Evolutionary conservation across 2,329 filamentous ascomycete genomes (phyloP).

Genomic region (Reticulascus tulasneorum): DNA sequence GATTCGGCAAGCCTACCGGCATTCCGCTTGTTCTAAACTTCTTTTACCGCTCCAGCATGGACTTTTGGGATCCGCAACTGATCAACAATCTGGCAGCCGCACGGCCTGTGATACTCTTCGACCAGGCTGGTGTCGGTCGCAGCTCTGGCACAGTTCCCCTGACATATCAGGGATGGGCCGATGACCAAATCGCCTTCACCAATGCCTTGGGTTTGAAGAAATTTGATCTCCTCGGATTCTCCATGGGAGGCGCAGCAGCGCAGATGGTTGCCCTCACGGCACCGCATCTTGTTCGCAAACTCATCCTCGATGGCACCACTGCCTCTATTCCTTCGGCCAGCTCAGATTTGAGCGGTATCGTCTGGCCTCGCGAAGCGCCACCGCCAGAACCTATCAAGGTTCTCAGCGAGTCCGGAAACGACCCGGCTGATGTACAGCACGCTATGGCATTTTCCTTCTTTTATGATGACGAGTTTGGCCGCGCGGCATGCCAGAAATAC

Average conservation of each 20-base stretch:
- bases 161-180: slow-evolving; percentile 6
- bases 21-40: slow-evolving; percentile 5
- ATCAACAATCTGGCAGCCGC: slow-evolving; percentile 2
- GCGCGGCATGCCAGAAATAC: slow-evolving; percentile 1
- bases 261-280: slow-evolving; percentile 4
- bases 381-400: too few species aligned
- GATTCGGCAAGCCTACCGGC: slow-evolving; percentile 1
- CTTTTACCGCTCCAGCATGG: slow-evolving; percentile 4
- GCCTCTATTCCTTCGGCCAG: slow-evolving; percentile 2
- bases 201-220: slow-evolving; percentile 2
- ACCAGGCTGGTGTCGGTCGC: slow-evolving; percentile 5
- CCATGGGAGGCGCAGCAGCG: slow-evolving; percentile 6
- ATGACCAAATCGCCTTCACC: slow-evolving; percentile 6
- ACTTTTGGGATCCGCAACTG: slow-evolving; percentile 7
- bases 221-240: slow-evolving; percentile 7
- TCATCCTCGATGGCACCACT: slow-evolving; percentile 1
- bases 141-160: slow-evolving; percentile 1
- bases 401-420: too few species aligned
- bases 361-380: slow-evolving; percentile 6
- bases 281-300: slow-evolving; percentile 1
- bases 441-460: slow-evolving; percentile 6
- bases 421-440: slow-evolving; percentile 3
- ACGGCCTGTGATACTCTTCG: slow-evolving; percentile 10
- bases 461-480: slow-evolving; percentile 3
- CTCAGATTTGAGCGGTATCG: slow-evolving; percentile 3